Conservation (phyloP, 148 eudicot genomes). For the Agrostemma githago region DNA sequence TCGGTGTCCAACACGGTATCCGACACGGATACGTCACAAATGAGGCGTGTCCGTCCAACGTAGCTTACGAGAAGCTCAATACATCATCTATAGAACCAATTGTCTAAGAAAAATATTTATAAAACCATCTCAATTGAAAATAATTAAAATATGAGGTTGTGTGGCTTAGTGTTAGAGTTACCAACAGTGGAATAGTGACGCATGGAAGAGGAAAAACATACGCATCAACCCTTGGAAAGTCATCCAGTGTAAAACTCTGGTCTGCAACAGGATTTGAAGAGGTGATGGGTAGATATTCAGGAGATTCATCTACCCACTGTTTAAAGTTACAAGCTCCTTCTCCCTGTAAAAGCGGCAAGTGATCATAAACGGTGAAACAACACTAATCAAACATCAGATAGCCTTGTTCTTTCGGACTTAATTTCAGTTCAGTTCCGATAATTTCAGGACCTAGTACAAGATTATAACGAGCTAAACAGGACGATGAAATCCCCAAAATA, state of each 20-base stretch:
- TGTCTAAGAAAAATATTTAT: too few relatives aligned
- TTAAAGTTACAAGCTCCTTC: slow-evolving; percentile 28
- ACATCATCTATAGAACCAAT: too few relatives aligned
- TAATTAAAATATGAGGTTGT: too few relatives aligned
- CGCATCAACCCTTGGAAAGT: too few relatives aligned
- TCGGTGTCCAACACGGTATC: too few relatives aligned
- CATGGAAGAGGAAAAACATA: too few relatives aligned
- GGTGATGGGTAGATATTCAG: slow-evolving; percentile 1
- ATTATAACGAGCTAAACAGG: background rate
- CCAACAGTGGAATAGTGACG: too few relatives aligned
- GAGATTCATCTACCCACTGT: slow-evolving; percentile 19
- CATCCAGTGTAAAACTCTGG: background rate
- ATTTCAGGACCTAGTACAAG: background rate
- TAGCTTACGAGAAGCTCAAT: too few relatives aligned
- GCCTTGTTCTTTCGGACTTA: background rate
- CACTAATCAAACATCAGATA: background rate
- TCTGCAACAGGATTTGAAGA: background rate
- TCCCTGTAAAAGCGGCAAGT: slow-evolving; percentile 17
- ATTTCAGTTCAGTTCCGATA: background rate
- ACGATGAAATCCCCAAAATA: background rate
- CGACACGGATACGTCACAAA: too few relatives aligned
- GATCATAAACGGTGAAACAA: background rate
- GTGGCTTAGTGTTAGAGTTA: too few relatives aligned
- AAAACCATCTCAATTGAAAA: too few relatives aligned
- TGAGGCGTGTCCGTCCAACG: too few relatives aligned